A percentile compares a stretch with the other conserved stretches of the same genome.
These are phyloP conservation scores for Skeletonema marinoi DNA, from an alignment of 108 stramenopile species.

Conservation along the genomic window DNA sequence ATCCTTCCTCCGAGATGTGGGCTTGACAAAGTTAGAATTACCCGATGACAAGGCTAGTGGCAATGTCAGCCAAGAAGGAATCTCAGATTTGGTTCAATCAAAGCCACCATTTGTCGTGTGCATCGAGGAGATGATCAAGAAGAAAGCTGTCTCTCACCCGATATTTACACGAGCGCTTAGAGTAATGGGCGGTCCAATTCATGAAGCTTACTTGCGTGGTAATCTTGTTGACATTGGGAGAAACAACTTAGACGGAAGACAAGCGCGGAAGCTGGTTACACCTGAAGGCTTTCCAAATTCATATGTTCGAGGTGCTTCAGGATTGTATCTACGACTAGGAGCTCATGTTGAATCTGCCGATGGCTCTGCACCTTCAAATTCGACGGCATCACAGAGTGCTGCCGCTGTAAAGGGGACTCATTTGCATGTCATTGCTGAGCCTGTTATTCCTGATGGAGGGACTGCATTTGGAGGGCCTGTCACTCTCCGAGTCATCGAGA, in stretches of 20 bases:
- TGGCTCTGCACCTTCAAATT: conserved; percentile 39
- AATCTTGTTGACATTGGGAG: conserved; percentile 81
- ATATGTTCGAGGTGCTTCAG: conserved; percentile 74
- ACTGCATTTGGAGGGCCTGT: conserved; percentile 80
- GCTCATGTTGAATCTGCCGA: conserved; percentile 80
- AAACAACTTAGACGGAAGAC: conserved; percentile 54
- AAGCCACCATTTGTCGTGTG: conserved; percentile 76
- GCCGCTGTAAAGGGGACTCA: conserved; percentile 77
- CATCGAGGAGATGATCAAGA: conserved; percentile 83
- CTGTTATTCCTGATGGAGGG: conserved; percentile 82
- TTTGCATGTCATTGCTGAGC: conserved; percentile 75
- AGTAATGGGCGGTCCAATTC: conserved; percentile 72
- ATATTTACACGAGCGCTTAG: conserved; percentile 81
- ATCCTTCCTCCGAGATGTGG: conserved; percentile 72
- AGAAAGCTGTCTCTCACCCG: conserved; percentile 78
- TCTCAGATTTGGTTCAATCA: conserved; percentile 15
- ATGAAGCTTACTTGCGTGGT: conserved; percentile 80
- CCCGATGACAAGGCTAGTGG: conserved; percentile 26
- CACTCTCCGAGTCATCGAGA: conserved; percentile 84
- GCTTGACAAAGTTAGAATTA: conserved; percentile 57
- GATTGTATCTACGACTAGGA: conserved; percentile 79
- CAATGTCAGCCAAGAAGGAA: conserved; percentile 8
- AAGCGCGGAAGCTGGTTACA: conserved; percentile 57
- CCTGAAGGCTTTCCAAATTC: conserved; percentile 91
- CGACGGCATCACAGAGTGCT: conserved; percentile 36